Evolutionary conservation across 2,329 filamentous ascomycete genomes (phyloP).

Genomic region (Didymella pinodella): DNA sequence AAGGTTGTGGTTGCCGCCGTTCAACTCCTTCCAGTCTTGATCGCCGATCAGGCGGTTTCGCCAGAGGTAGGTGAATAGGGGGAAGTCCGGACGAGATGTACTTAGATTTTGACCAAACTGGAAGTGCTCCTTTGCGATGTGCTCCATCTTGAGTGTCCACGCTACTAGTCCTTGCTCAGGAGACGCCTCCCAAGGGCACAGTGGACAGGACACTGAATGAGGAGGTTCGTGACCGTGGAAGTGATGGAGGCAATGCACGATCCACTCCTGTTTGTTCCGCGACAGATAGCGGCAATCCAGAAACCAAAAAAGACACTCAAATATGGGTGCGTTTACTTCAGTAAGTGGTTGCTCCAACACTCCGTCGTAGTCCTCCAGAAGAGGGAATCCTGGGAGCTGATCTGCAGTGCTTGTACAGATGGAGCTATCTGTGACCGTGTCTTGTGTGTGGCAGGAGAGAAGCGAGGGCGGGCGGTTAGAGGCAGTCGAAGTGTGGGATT

Average conservation of each 20-base stretch:
- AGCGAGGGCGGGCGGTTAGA: constrained; percentile 34
- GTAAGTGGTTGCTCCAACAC: constrained; percentile 34
- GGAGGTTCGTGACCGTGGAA: constrained; percentile 47
- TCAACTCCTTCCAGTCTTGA: constrained; percentile 46
- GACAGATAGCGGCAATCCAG: constrained; percentile 40
- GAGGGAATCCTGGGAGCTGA: constrained; percentile 28
- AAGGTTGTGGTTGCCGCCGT: constrained; percentile 41
- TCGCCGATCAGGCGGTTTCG: constrained; percentile 41
- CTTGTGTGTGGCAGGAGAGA: constrained; percentile 24
- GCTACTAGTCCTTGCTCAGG: constrained; percentile 18
- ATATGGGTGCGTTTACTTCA: constrained; percentile 16
- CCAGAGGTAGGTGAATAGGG: constrained; percentile 43
- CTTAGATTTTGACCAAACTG: constrained; percentile 35
- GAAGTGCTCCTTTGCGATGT: constrained; percentile 38
- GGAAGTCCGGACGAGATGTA: constrained; percentile 39
- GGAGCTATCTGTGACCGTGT: constrained; percentile 39
- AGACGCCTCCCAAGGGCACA: constrained; percentile 40
- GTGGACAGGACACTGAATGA: constrained; percentile 38
- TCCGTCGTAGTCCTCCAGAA: constrained; percentile 37
- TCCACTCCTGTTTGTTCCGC: constrained; percentile 37
- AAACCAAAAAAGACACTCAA: constrained; percentile 48
- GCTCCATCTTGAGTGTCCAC: constrained; percentile 41
- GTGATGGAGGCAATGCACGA: constrained; percentile 43
- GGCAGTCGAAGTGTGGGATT: constrained; percentile 30
- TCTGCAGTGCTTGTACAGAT: constrained; percentile 38